phyloP scores from a whole-genome alignment of 306 rosid genomes.

The Phaseolus lunatus region DNA sequence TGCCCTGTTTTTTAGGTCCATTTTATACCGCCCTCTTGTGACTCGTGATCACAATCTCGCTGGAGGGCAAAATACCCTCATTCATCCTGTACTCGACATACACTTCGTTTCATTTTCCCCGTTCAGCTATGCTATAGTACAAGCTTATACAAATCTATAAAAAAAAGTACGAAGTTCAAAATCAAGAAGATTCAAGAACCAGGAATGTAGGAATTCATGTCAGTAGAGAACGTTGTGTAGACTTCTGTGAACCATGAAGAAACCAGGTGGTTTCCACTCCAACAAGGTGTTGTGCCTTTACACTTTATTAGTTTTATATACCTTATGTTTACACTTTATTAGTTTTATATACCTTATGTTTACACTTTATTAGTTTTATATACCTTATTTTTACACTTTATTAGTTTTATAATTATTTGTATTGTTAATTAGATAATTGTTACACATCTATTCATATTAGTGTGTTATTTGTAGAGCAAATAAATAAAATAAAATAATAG shows the following conservation, averaged over 20 bases:
- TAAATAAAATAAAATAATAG: no score
- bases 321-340: no score
- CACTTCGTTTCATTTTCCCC: constrained; percentile 1
- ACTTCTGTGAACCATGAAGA: constrained; percentile 28
- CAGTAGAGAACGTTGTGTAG: constrained; percentile 28
- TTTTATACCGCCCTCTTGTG: background rate
- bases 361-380: no score
- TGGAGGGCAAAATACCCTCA: constrained; percentile 23
- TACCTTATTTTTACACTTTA: no score
- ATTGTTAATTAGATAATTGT: no score
- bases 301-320: no score
- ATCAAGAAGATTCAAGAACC: constrained; percentile 30
- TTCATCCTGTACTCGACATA: background rate
- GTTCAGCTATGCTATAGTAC: background rate
- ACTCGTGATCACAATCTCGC: constrained; percentile 10
- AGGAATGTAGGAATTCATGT: constrained; percentile 17
- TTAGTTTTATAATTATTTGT: no score
- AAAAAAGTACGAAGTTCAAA: constrained; percentile 2
- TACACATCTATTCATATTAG: no score
- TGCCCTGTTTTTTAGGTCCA: constrained; percentile 31
- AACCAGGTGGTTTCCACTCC: constrained; percentile 11
- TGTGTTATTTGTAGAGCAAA: no score
- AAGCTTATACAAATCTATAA: background rate
- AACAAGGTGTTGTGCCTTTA: no score
- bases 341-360: no score